A percentile compares a stretch with the other conserved stretches of the same genome.
Evolutionary conservation across 169 alveolate species (phyloP).

Genomic region (Nephromyces sp.): DNA sequence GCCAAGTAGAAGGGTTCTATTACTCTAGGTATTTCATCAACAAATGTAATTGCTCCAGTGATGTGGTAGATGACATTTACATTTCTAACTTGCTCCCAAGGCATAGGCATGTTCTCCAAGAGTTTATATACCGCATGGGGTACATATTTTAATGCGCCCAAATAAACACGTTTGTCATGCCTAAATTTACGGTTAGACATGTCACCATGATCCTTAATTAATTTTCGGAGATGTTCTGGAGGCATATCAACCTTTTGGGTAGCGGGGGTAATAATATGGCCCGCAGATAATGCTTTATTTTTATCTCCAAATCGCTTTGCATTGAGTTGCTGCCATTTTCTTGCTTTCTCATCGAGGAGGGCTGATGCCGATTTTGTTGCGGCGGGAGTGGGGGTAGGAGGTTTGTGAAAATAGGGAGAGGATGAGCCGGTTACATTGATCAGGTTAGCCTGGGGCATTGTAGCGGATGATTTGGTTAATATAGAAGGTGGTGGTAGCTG

Average conservation of each 20-base stretch:
- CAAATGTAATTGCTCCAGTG: constrained; percentile 99
- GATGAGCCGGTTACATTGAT: neutral
- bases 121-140: constrained; percentile 99
- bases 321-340: constrained; percentile 67
- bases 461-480: neutral
- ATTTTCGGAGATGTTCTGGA: constrained; percentile 96
- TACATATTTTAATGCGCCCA: constrained; percentile 93
- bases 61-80: constrained; percentile 93
- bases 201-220: constrained; percentile 77
- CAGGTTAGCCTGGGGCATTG: neutral
- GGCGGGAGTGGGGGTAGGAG: constrained; percentile 4
- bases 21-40: constrained; percentile 95
- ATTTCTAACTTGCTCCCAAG: constrained; percentile 91
- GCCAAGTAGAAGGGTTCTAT: constrained; percentile 99
- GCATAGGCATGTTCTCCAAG: constrained; percentile 93
- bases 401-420: too few species aligned
- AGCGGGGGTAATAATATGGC: constrained; percentile 4
- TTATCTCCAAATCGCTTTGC: constrained; percentile 53
- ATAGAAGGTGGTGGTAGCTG: neutral
- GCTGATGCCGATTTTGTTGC: constrained; percentile 18
- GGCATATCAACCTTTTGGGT: constrained; percentile 77
- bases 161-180: constrained; percentile 98
- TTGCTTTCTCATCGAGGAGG: constrained; percentile 57
- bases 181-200: constrained; percentile 87
- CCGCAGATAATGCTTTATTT: constrained; percentile 38